phyloP scores from a whole-genome alignment of 2,329 filamentous ascomycete species.

The Didymella exigua region DNA sequence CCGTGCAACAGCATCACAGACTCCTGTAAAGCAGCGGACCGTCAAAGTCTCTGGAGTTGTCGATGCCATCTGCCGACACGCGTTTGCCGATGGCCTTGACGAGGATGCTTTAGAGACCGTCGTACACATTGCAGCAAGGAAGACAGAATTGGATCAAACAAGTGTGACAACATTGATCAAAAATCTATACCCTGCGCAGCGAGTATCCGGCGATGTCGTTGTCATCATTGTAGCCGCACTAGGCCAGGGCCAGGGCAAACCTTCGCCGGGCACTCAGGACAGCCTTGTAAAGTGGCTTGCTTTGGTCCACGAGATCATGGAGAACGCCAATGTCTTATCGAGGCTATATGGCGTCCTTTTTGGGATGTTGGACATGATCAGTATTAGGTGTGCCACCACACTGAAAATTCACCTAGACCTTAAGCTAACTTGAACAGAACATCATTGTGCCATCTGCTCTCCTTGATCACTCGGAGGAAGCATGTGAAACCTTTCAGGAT shows the following conservation, averaged over 20 bases:
- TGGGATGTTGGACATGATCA: conserved; percentile 80
- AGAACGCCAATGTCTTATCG: conserved; percentile 66
- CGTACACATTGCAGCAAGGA: conserved; percentile 69
- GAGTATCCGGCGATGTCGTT: conserved; percentile 65
- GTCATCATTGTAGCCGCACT: conserved; percentile 72
- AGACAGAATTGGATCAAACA: conserved; percentile 75
- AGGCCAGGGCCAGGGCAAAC: conserved; percentile 78
- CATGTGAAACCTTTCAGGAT: conserved; percentile 86
- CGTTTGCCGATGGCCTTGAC: conserved; percentile 72
- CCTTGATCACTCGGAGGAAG: conserved; percentile 76
- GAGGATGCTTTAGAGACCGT: conserved; percentile 65
- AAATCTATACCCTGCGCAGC: conserved; percentile 74
- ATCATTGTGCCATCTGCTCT: conserved; percentile 75
- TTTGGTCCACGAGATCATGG: conserved; percentile 73
- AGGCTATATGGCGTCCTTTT: conserved; percentile 78
- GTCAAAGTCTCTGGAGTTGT: conserved; percentile 67
- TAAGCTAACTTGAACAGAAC: conserved; percentile 43
- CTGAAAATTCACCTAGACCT: not conserved
- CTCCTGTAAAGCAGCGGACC: conserved; percentile 68
- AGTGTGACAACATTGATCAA: conserved; percentile 72
- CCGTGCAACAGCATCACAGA: conserved; percentile 40
- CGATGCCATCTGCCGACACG: conserved; percentile 65
- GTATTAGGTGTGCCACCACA: conserved; percentile 62
- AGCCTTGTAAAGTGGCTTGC: conserved; percentile 78
- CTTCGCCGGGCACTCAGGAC: conserved; percentile 71